phyloP scores from a whole-genome alignment of 1,139 yeast species.

The Candida sp. region DNA sequence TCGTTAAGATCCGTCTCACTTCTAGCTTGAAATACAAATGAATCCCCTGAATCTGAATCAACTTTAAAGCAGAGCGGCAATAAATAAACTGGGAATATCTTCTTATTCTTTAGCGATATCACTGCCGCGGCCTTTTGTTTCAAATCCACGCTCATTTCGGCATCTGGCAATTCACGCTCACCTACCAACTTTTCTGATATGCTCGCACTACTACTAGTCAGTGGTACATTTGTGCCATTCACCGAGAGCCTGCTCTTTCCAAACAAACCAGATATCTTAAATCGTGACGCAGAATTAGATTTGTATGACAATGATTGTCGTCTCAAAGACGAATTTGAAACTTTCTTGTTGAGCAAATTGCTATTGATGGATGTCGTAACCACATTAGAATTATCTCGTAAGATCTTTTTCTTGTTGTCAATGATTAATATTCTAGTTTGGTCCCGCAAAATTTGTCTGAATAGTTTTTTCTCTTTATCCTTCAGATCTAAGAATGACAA shows the following conservation, averaged over 20 bases:
- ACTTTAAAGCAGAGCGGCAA: slow-evolving; percentile 60
- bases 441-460: slow-evolving; percentile 28
- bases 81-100: slow-evolving; percentile 54
- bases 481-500: slow-evolving; percentile 22
- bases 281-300: slow-evolving; percentile 35
- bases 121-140: slow-evolving; percentile 56
- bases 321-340: slow-evolving; percentile 30
- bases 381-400: slow-evolving; percentile 1
- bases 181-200: slow-evolving; percentile 49
- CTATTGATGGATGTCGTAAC: background rate
- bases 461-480: slow-evolving; percentile 28
- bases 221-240: slow-evolving; percentile 16
- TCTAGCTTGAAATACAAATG: slow-evolving; percentile 67
- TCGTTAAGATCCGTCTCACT: slow-evolving; percentile 64
- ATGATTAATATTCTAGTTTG: slow-evolving; percentile 31
- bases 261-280: slow-evolving; percentile 43
- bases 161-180: slow-evolving; percentile 58
- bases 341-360: slow-evolving; percentile 23
- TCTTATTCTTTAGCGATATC: slow-evolving; percentile 50
- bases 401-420: slow-evolving; percentile 34
- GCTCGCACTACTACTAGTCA: slow-evolving; percentile 3
- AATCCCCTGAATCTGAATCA: slow-evolving; percentile 44
- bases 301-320: slow-evolving; percentile 44
- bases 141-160: slow-evolving; percentile 35
- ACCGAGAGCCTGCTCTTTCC: slow-evolving; percentile 34